A percentile compares a stretch with the other conserved stretches of the same genome.
These are phyloP conservation scores for Pichiaceae sp. DNA, from an alignment of 1,139 yeast genomes.

Conservation along the genomic window DNA sequence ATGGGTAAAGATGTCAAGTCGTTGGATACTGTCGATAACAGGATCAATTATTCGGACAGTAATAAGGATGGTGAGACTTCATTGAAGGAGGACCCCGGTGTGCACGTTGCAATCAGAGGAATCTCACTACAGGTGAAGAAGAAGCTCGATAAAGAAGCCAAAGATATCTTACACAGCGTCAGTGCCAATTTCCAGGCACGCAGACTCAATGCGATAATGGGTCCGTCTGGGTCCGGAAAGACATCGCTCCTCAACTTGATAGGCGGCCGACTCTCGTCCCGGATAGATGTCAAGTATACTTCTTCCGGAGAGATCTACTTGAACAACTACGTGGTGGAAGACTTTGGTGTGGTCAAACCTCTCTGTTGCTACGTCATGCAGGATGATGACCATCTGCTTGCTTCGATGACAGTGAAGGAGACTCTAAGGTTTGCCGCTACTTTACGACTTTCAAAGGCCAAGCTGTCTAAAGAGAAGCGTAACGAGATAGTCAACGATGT, in stretches of 20 bases:
- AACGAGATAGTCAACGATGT: slow-evolving; percentile 39
- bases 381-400: slow-evolving; percentile 64
- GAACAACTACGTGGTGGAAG: slow-evolving; percentile 24
- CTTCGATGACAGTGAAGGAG: slow-evolving; percentile 69
- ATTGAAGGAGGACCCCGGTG: background rate
- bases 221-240: slow-evolving; percentile 86
- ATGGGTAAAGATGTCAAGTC: slow-evolving; percentile 35
- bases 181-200: slow-evolving; percentile 54
- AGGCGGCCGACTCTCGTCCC: slow-evolving; percentile 52
- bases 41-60: background rate
- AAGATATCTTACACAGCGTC: slow-evolving; percentile 39
- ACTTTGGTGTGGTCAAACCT: slow-evolving; percentile 30
- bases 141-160: slow-evolving; percentile 8
- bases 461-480: slow-evolving; percentile 27
- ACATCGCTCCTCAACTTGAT: slow-evolving; percentile 63
- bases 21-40: slow-evolving; percentile 7
- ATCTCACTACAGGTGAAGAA: slow-evolving; percentile 15
- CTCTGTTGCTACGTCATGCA: slow-evolving; percentile 74
- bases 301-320: slow-evolving; percentile 34
- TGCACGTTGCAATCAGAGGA: slow-evolving; percentile 12
- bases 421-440: slow-evolving; percentile 67
- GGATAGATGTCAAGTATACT: slow-evolving; percentile 27
- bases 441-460: slow-evolving; percentile 41
- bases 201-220: slow-evolving; percentile 75
- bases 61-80: background rate